Base-by-base conservation (phyloP, 1,284 basidiomycete species). In the Ustilago bromivora region DNA sequence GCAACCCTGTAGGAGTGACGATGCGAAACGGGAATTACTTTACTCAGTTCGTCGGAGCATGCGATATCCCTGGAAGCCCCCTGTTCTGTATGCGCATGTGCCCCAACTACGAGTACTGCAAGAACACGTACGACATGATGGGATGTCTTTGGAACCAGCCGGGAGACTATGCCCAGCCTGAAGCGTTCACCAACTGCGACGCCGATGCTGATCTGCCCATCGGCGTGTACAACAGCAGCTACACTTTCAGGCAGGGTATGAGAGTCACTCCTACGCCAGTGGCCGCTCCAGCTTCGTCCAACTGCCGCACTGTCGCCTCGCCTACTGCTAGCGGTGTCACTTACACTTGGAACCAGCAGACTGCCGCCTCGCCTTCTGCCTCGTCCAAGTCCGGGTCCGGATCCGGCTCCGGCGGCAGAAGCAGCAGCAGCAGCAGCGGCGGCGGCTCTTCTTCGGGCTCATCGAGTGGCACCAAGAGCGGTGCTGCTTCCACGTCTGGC, bases 71-170 rank as follows among this genome's bases (percentile, higher is more conserved):
- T 12, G 81, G 81, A 17, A 64, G 59, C 13, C 71, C 75, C 1
- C 68, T 78, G 5, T 84, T 84, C 60, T 81, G 78, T 61, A 47
- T 84, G 54, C 66, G 83, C 4, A 71, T 73, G 56, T 84, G 83
- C 54, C 74, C 79, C 9, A 67, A 53, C 19, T 82, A 74, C 51
- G 73, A 74, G 6, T 82, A 81, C 62, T 82, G 83, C 63, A 69
- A 61, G 9, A 83, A 84, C 70, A 71, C 46, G 1, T 84, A 66
- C 53, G 83, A 84, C 56, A 66, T 84, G 43, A 81, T 84, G 76
- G 80, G 82, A 8, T 79, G 72, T 58, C 61, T 76, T 19, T 80
- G 64, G 69, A 68, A 63, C n/a, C 57, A 66, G 59, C 78, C 78
- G 0, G 76, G 78, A 23, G 69, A 83, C 66, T 83, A 82, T 54